These are phyloP conservation scores for Camellia japonica DNA, from an alignment of 148 eudicot genomes.

Conservation along the genomic window DNA sequence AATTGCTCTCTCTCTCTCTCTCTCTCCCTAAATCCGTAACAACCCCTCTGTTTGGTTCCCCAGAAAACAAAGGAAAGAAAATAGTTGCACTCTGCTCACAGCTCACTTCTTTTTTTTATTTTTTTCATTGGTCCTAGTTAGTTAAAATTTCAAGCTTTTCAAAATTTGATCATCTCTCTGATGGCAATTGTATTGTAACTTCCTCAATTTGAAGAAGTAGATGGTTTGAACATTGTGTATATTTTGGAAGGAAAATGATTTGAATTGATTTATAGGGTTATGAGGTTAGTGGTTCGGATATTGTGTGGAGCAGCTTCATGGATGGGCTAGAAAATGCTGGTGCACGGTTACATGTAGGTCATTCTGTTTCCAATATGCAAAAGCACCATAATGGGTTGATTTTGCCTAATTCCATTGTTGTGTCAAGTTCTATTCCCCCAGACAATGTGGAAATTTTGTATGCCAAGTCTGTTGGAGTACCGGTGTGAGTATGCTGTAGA, in stretches of 20 bases:
- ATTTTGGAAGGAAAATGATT: constrained; percentile 4
- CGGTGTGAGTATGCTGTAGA: constrained; percentile 11
- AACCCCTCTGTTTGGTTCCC: not conserved
- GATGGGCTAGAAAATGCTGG: constrained; percentile 16
- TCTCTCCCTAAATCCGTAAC: not conserved
- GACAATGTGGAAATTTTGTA: constrained; percentile 16
- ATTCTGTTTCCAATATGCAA: constrained; percentile 11
- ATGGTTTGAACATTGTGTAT: not conserved
- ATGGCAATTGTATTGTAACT: not conserved
- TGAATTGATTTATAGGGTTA: constrained; percentile 1
- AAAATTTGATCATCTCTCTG: too few relatives aligned
- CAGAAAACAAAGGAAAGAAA: not conserved
- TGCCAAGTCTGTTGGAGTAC: constrained; percentile 13
- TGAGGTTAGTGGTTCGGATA: constrained; percentile 22
- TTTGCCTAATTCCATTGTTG: constrained; percentile 17
- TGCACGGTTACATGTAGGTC: constrained; percentile 8
- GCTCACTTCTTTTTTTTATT: too few relatives aligned
- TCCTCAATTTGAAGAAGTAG: not conserved
- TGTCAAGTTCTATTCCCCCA: constrained; percentile 13
- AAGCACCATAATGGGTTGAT: constrained; percentile 10
- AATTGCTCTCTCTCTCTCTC: not conserved
- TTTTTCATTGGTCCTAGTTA: not conserved
- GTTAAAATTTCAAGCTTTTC: too few relatives aligned
- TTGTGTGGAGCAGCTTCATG: constrained; percentile 19
- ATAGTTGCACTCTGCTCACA: not conserved